Evolutionary conservation across 768 basidiomycete species (phyloP).

Genomic region (Paxillus rubicundulus): DNA sequence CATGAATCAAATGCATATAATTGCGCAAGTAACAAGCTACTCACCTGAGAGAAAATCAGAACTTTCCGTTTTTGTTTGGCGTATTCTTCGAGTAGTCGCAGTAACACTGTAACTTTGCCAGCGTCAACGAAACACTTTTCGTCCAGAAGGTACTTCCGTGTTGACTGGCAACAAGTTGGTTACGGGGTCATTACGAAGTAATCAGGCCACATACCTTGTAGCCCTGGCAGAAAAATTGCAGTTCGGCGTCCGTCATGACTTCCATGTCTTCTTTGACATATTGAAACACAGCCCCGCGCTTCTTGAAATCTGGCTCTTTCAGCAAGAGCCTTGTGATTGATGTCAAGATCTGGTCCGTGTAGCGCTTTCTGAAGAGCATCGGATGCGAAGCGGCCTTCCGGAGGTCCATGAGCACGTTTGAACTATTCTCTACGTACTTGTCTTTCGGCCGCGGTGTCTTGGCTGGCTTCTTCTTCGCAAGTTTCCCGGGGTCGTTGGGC

Average conservation of each 20-base stretch:
- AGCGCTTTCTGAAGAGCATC: slow-evolving; percentile 87
- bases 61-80: slow-evolving; percentile 70
- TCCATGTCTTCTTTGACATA: slow-evolving; percentile 97
- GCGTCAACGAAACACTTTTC: slow-evolving; percentile 79
- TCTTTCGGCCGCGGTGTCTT: slow-evolving; percentile 49
- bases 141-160: slow-evolving; percentile 70
- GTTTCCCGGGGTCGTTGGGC: slow-evolving; percentile 25
- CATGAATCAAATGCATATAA: not conserved
- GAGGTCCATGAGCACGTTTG: slow-evolving; percentile 96
- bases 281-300: slow-evolving; percentile 73
- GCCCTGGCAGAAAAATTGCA: slow-evolving; percentile 79
- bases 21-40: slow-evolving; percentile 14
- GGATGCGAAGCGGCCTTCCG: slow-evolving; percentile 96
- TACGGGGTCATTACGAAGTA: not conserved
- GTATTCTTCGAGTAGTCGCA: slow-evolving; percentile 70
- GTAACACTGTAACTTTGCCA: slow-evolving; percentile 79
- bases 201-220: slow-evolving; percentile 62
- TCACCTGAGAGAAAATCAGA: slow-evolving; percentile 91
- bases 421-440: slow-evolving; percentile 78
- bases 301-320: slow-evolving; percentile 90
- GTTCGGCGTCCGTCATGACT: slow-evolving; percentile 96
- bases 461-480: slow-evolving; percentile 30
- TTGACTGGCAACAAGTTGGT: slow-evolving; percentile 46
- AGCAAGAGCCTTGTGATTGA: slow-evolving; percentile 78
- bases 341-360: slow-evolving; percentile 71